Evolutionary conservation across 495 filamentous ascomycete species (phyloP), one percentile per base, ranked within the genome.

Genomic region (Thermothielavioides terrestris): DNA sequence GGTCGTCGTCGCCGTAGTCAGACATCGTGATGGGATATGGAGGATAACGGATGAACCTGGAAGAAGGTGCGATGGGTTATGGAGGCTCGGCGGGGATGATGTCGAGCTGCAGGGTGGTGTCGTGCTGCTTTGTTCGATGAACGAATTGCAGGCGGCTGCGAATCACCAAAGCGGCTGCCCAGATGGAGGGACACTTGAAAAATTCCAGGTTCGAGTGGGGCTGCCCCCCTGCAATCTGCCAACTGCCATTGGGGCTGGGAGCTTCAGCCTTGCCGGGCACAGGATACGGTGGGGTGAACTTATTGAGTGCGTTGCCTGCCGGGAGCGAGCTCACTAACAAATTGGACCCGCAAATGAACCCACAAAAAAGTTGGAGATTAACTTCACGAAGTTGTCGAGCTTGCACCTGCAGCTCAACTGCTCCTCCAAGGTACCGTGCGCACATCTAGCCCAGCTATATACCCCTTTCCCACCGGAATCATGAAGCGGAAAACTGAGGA

Each of bases 1-100:
- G 66, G 57, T 68, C 78, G 48, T 81, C 83, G 54, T 78, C 78
- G 54, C 82, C 89, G 70, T 83, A 88, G 72, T 95, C 89, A 63
- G 88, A 94, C 89, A 95, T 94, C 79, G 11, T 25, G 30, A 41
- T 46, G 25, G 26, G 26, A 20, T 3, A 14, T 7, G 17, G 26
- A 25, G 9, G 7, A 11, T 25, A n/a, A n/a, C n/a, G n/a, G n/a
- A n/a, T n/a, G n/a, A n/a, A n/a, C n/a, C n/a, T 32, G 32, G 25
- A 34, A 5, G 42, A 25, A 36, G 38, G 26, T 14, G 20, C 14
- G 31, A 32, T 27, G 32, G 17, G 26, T 11, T 34, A 25, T 31
- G 12, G 45, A 17, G 18, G 38, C 40, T 37, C 25, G 18, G 10
- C 31, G 20, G 26, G 42, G 23, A 30, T 12, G 20, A 32, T 47